phyloP scores from a whole-genome alignment of 2,329 filamentous ascomycete species.

The Talaromyces rugulosus region DNA sequence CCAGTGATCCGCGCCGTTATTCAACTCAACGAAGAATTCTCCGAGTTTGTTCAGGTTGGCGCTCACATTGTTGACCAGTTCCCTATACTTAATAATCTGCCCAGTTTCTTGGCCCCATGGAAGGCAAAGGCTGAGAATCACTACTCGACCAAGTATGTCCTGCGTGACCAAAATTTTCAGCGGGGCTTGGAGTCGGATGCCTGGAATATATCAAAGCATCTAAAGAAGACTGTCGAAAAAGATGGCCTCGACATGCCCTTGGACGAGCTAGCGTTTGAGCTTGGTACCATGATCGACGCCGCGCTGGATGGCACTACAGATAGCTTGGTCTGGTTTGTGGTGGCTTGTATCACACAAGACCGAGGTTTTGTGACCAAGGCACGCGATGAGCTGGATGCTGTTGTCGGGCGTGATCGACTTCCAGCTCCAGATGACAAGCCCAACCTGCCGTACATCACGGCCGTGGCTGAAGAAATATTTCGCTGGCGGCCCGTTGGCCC shows the following conservation, averaged over 20 bases:
- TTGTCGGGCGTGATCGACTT: conserved; percentile 23
- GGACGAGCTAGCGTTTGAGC: conserved; percentile 42
- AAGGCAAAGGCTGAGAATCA: conserved; percentile 25
- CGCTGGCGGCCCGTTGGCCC: conserved; percentile 38
- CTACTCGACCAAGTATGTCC: conserved; percentile 14
- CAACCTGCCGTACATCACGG: conserved; percentile 26
- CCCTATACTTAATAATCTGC: conserved; percentile 41
- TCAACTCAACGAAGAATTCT: conserved; percentile 33
- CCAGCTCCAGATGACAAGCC: conserved; percentile 25
- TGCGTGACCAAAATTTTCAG: conserved; percentile 16
- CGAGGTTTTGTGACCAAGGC: conserved; percentile 12
- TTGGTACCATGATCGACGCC: conserved; percentile 45
- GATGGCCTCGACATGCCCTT: conserved; percentile 31
- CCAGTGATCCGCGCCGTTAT: not conserved
- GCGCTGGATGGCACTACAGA: conserved; percentile 42
- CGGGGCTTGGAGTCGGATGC: not conserved
- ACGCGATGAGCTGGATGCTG: conserved; percentile 24
- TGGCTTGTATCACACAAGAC: conserved; percentile 14
- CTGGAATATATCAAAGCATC: conserved; percentile 9
- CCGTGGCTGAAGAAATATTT: conserved; percentile 26
- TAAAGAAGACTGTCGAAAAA: conserved; percentile 15
- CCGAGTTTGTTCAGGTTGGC: conserved; percentile 42
- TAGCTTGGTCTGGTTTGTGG: conserved; percentile 14
- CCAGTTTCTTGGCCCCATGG: conserved; percentile 44
- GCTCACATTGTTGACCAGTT: conserved; percentile 46